Evolutionary conservation across 2,329 filamentous ascomycete genomes (phyloP).

Genomic region (Aspergillus sp.): DNA sequence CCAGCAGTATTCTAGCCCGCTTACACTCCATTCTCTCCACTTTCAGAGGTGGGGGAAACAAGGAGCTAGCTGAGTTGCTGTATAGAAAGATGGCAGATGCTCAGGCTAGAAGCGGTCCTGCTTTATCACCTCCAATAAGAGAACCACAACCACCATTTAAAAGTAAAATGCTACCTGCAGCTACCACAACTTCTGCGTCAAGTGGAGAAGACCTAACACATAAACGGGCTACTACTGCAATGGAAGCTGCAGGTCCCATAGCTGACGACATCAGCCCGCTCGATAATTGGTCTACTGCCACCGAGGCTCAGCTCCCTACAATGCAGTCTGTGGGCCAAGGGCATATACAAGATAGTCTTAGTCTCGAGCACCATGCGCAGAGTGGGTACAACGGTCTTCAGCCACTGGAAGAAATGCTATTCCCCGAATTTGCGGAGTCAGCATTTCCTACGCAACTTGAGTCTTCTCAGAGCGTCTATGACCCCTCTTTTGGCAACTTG

Average conservation of each 20-base stretch:
- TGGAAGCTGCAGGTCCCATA: not conserved
- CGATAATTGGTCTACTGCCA: not conserved
- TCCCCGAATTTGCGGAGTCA: not conserved
- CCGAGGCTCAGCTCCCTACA: not conserved
- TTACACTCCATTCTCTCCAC: slow-evolving; percentile 26
- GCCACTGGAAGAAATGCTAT: not conserved
- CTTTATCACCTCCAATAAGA: slow-evolving; percentile 5
- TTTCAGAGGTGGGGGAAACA: slow-evolving; percentile 25
- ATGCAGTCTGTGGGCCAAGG: not conserved
- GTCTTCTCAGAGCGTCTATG: not conserved
- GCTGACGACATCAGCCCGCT: not conserved
- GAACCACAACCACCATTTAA: not conserved
- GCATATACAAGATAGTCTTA: not conserved
- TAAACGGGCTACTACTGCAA: not conserved
- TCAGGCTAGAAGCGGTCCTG: slow-evolving; percentile 12
- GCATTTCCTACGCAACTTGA: not conserved
- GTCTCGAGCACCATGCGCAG: not conserved
- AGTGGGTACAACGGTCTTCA: not conserved
- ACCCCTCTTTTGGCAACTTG: not conserved
- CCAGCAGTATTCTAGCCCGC: slow-evolving; percentile 23
- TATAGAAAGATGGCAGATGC: slow-evolving; percentile 28
- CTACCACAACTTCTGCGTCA: not conserved
- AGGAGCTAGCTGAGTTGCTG: slow-evolving; percentile 23
- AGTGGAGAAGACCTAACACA: not conserved
- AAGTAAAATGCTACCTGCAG: not conserved